Percentiles rank a stretch among this genome's conserved stretches.
Conservation (phyloP, 2,329 filamentous ascomycete species). For the Ceratocystis cacaofunesta region DNA sequence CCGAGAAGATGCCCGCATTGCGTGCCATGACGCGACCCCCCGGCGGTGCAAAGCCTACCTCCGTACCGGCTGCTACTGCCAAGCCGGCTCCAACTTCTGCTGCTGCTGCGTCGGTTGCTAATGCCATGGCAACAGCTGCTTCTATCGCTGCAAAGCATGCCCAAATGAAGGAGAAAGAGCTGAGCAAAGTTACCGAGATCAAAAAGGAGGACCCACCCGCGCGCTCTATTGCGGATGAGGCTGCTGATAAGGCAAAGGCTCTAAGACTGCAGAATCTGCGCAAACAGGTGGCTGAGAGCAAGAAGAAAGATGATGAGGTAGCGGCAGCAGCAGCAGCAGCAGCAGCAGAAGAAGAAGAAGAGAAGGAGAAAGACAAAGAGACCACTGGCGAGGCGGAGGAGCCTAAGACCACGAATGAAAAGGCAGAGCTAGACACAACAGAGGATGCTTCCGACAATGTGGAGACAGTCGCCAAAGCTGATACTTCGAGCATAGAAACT, state of each 20-base stretch:
- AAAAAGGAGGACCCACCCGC: conserved; percentile 29
- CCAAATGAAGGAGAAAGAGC: conserved; percentile 14
- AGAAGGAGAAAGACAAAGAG: conserved; percentile 13
- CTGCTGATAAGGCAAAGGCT: conserved; percentile 48
- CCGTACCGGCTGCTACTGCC: conserved; percentile 18
- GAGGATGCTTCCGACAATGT: conserved; percentile 14
- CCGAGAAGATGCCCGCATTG: conserved; percentile 24
- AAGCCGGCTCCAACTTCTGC: conserved; percentile 17
- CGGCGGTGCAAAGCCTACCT: conserved; percentile 23
- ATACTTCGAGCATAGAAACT: background rate
- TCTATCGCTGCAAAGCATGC: conserved; percentile 19
- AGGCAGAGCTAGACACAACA: conserved; percentile 19
- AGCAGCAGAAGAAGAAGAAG: conserved; percentile 11
- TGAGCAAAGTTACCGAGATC: conserved; percentile 8
- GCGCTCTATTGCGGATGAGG: conserved; percentile 48
- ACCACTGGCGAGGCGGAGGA: conserved; percentile 22
- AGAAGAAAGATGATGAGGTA: conserved; percentile 18
- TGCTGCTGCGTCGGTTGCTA: conserved; percentile 18
- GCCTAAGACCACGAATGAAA: conserved; percentile 21
- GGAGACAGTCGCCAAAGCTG: background rate
- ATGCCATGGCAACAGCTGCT: conserved; percentile 19
- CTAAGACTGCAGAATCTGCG: conserved; percentile 38
- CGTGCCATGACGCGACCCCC: conserved; percentile 19
- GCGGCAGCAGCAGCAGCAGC: conserved; percentile 17
- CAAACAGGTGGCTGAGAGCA: conserved; percentile 38